Percentiles rank a stretch among this genome's conserved stretches.
phyloP scores from a whole-genome alignment of 257 asterid species.

The Solanum sparsipilum region DNA sequence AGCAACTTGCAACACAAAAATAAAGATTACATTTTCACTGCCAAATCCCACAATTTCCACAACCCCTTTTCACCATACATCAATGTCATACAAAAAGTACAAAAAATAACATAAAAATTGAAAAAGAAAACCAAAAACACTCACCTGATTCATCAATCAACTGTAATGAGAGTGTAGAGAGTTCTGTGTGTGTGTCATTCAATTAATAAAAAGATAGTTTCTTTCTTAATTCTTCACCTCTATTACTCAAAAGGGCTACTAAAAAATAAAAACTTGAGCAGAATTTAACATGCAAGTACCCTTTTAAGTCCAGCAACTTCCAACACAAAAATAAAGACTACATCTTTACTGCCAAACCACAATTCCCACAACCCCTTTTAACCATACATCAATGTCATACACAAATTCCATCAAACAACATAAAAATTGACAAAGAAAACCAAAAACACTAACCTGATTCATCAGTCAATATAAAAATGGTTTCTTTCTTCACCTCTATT shows the following conservation, averaged over 20 bases:
- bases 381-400: neutral
- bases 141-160: slow-evolving; percentile 1
- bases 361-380: neutral
- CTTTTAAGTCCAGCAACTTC: neutral
- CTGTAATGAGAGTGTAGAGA: neutral
- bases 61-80: neutral
- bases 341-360: neutral
- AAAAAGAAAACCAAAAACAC: neutral
- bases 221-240: neutral
- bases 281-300: neutral
- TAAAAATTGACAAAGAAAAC: neutral
- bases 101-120: neutral
- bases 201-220: neutral
- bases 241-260: neutral
- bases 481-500: neutral
- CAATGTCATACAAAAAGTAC: neutral
- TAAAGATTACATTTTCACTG: neutral
- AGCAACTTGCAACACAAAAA: neutral
- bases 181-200: neutral
- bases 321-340: neutral
- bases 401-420: neutral
- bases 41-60: neutral
- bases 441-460: neutral
- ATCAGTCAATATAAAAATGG: neutral
- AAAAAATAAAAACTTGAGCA: neutral